phyloP scores from a whole-genome alignment of 305 asterid genomes.

The Fraxinus sp. region DNA sequence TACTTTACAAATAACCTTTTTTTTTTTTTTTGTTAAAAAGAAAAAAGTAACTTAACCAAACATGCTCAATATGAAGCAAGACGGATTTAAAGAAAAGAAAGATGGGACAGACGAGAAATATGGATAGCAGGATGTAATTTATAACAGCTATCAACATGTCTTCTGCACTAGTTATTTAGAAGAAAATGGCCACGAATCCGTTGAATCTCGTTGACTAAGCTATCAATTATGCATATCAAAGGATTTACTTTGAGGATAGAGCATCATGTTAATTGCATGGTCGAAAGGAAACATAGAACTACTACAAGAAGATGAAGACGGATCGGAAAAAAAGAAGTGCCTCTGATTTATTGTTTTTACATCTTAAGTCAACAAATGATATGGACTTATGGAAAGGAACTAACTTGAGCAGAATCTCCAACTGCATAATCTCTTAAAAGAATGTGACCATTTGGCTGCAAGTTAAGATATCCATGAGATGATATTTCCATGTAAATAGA shows the following conservation, averaged over 20 bases:
- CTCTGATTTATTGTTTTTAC: background rate
- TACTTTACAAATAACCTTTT: background rate
- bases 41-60: background rate
- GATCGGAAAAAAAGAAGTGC: background rate
- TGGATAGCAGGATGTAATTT: background rate
- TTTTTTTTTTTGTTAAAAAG: background rate
- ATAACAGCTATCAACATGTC: background rate
- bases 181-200: background rate
- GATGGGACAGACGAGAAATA: background rate
- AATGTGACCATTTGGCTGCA: slow-evolving; percentile 78
- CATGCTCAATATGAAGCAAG: background rate
- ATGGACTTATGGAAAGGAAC: slow-evolving; percentile 19
- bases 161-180: background rate
- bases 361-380: background rate
- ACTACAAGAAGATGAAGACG: slow-evolving; percentile 2
- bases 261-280: background rate
- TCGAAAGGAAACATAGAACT: slow-evolving; percentile 5
- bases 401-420: slow-evolving; percentile 78
- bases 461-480: slow-evolving; percentile 21
- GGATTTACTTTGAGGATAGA: background rate
- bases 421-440: slow-evolving; percentile 74
- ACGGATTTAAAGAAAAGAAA: background rate
- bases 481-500: slow-evolving; percentile 20
- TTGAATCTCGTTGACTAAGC: background rate
- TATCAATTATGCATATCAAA: background rate